Evolutionary conservation across 352 stramenopile genomes (phyloP).

Genomic region (Thalassiosira livingstoniorum): DNA sequence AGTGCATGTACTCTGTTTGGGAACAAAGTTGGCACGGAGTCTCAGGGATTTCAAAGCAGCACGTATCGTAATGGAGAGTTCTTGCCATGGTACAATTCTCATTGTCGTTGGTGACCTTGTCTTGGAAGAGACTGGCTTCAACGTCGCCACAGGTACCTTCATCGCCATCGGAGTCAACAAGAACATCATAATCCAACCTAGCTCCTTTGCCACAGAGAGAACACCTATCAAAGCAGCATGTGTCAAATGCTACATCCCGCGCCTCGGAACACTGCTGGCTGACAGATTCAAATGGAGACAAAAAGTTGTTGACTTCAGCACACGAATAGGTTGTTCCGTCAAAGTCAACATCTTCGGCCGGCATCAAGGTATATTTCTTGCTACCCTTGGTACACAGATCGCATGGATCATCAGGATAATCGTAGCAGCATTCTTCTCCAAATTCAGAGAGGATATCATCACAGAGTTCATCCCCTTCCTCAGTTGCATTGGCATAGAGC

Average conservation of each 20-base stretch:
- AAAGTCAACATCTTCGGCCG: slow-evolving; percentile 61
- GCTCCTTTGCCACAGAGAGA: slow-evolving; percentile 63
- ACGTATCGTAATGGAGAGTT: slow-evolving; percentile 61
- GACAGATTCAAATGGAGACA: slow-evolving; percentile 59
- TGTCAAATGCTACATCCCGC: slow-evolving; percentile 32
- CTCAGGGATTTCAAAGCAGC: slow-evolving; percentile 67
- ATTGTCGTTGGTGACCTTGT: slow-evolving; percentile 30
- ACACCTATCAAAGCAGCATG: slow-evolving; percentile 67
- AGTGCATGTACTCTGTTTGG: slow-evolving; percentile 63
- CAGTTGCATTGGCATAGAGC: slow-evolving; percentile 56
- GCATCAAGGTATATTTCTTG: slow-evolving; percentile 60
- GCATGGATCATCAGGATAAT: slow-evolving; percentile 59
- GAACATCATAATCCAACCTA: slow-evolving; percentile 55
- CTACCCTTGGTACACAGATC: slow-evolving; percentile 57
- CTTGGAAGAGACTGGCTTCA: slow-evolving; percentile 56
- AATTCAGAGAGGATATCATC: slow-evolving; percentile 43
- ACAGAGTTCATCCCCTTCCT: slow-evolving; percentile 51
- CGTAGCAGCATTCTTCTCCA: slow-evolving; percentile 57
- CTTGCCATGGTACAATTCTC: slow-evolving; percentile 57
- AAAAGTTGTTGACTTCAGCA: slow-evolving; percentile 68
- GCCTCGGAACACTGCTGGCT: slow-evolving; percentile 59
- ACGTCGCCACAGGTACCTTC: slow-evolving; percentile 51
- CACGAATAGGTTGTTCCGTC: slow-evolving; percentile 60
- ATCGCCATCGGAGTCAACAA: slow-evolving; percentile 55
- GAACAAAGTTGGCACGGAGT: slow-evolving; percentile 59